These are phyloP conservation scores for Microsporum ferrugineum DNA, from an alignment of 2,329 filamentous ascomycete species.

Conservation along the genomic window DNA sequence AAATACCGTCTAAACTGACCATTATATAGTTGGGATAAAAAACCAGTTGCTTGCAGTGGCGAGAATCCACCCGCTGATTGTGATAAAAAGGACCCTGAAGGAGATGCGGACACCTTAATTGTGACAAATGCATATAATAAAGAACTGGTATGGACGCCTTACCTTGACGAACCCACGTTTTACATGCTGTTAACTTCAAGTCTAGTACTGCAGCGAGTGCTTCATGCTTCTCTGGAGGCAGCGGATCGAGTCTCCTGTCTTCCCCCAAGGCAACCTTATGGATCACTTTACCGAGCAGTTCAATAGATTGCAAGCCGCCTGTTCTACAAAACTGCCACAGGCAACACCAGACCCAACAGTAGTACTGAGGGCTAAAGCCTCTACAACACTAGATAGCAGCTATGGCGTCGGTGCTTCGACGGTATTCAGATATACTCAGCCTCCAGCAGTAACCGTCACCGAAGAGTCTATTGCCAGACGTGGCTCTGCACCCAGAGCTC, in stretches of 20 bases:
- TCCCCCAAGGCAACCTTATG: slow-evolving; percentile 12
- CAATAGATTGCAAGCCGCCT: slow-evolving; percentile 11
- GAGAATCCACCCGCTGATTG: slow-evolving; percentile 10
- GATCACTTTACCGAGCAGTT: slow-evolving; percentile 15
- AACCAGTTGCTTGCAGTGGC: slow-evolving; percentile 10
- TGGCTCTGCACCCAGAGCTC: neutral
- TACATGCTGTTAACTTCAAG: neutral
- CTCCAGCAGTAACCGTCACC: neutral
- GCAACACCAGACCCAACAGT: slow-evolving; percentile 9
- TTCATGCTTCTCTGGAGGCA: slow-evolving; percentile 16
- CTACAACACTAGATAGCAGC: neutral
- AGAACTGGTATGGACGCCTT: slow-evolving; percentile 11
- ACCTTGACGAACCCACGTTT: neutral
- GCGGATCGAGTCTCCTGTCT: slow-evolving; percentile 12
- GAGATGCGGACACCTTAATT: slow-evolving; percentile 5
- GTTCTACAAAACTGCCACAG: slow-evolving; percentile 9
- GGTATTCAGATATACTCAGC: neutral
- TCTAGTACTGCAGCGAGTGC: slow-evolving; percentile 16
- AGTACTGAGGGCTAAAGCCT: slow-evolving; percentile 2
- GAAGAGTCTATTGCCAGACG: neutral
- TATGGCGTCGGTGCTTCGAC: neutral
- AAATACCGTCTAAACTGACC: neutral
- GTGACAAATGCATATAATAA: slow-evolving; percentile 13
- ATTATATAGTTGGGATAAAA: slow-evolving; percentile 6
- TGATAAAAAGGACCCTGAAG: slow-evolving; percentile 2